Evolutionary conservation across 2,329 filamentous ascomycete genomes (phyloP).

Genomic region (Epichloe gansuensis): DNA sequence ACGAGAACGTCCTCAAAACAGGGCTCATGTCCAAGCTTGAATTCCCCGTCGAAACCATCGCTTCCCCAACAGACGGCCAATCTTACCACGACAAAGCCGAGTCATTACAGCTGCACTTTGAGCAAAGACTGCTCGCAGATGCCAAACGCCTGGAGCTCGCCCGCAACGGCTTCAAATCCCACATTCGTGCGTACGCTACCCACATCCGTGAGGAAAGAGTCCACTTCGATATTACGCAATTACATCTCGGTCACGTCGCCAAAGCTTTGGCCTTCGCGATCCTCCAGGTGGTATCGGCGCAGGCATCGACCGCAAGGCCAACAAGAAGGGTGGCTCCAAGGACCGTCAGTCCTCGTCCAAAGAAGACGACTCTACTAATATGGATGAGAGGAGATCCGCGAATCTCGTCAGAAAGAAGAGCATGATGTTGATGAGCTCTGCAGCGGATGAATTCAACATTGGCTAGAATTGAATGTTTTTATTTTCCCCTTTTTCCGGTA

Average conservation of each 20-base stretch:
- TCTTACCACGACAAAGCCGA: constrained; percentile 41
- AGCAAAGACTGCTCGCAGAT: constrained; percentile 48
- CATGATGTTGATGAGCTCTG: constrained; percentile 53
- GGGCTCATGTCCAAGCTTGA: constrained; percentile 50
- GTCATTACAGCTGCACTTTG: constrained; percentile 45
- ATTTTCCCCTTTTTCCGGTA: neutral
- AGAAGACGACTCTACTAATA: constrained; percentile 9
- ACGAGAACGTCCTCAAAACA: constrained; percentile 48
- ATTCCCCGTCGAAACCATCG: constrained; percentile 59
- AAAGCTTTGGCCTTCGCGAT: constrained; percentile 89
- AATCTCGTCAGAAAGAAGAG: constrained; percentile 46
- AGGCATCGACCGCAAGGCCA: constrained; percentile 35
- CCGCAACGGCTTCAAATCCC: constrained; percentile 76
- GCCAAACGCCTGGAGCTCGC: constrained; percentile 66
- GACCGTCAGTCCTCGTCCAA: constrained; percentile 8
- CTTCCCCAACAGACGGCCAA: constrained; percentile 27
- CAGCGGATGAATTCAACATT: constrained; percentile 56
- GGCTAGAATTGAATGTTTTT: constrained; percentile 27
- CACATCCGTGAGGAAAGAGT: constrained; percentile 74
- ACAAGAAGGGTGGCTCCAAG: constrained; percentile 20
- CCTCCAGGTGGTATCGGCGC: constrained; percentile 70
- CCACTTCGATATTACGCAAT: constrained; percentile 82
- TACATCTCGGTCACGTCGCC: constrained; percentile 86
- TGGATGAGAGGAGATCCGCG: constrained; percentile 21
- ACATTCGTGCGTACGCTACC: constrained; percentile 89